These are phyloP conservation scores for Gastrodia elata DNA, from an alignment of 106 monocot species.

Conservation along the genomic window DNA sequence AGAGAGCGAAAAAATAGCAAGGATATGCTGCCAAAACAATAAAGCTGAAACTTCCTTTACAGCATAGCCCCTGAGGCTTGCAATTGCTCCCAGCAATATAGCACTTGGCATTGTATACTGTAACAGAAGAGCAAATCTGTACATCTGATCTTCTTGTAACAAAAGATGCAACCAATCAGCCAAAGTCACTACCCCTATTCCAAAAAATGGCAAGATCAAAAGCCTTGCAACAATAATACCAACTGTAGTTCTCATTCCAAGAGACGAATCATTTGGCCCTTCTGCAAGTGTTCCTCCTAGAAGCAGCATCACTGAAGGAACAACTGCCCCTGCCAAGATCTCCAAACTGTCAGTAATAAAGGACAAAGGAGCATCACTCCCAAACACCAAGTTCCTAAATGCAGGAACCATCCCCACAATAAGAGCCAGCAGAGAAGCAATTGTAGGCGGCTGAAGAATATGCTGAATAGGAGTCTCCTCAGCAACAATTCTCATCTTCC, in stretches of 20 bases:
- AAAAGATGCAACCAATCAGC: conserved; percentile 53
- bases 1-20: conserved; percentile 69
- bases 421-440: conserved; percentile 81
- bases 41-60: conserved; percentile 81
- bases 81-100: conserved; percentile 76
- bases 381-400: conserved; percentile 63
- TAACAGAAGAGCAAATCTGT: conserved; percentile 66
- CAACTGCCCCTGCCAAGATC: conserved; percentile 75
- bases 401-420: conserved; percentile 68
- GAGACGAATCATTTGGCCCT: conserved; percentile 71
- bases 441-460: conserved; percentile 88
- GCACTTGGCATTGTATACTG: conserved; percentile 93
- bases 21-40: conserved; percentile 96
- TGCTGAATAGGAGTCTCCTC: conserved; percentile 85
- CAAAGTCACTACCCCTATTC: conserved; percentile 68
- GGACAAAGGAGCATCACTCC: conserved; percentile 57
- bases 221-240: conserved; percentile 79
- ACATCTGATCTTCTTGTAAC: conserved; percentile 52
- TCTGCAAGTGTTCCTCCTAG: conserved; percentile 87
- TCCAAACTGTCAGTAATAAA: conserved; percentile 91
- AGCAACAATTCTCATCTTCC: conserved; percentile 75
- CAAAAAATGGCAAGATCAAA: conserved; percentile 62
- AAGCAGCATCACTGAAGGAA: conserved; percentile 91
- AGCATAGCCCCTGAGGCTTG: conserved; percentile 89
- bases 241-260: conserved; percentile 64